Percentiles rank a stretch among this genome's conserved stretches.
phyloP scores from a whole-genome alignment of 495 filamentous ascomycete genomes.

The Neurospora sp. region DNA sequence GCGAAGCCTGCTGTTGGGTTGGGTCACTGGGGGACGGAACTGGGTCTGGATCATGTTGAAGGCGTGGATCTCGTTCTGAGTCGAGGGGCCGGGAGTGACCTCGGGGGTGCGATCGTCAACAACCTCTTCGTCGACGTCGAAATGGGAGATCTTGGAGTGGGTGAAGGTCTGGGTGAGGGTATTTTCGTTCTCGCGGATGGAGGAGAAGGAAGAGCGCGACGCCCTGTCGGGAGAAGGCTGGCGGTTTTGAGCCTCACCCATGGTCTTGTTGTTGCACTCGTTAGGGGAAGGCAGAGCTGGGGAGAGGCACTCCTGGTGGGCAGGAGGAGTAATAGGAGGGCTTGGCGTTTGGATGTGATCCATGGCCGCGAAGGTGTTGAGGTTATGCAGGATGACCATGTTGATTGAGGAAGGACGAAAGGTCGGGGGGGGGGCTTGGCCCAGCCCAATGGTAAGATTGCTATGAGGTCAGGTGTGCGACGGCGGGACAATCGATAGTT shows the following conservation, averaged over 20 bases:
- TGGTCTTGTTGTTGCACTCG: neutral
- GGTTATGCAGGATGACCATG: neutral
- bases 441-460: constrained; percentile 5
- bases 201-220: constrained; percentile 46
- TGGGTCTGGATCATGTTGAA: constrained; percentile 37
- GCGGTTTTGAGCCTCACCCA: neutral
- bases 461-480: constrained; percentile 19
- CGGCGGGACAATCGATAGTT: neutral
- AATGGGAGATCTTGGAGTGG: constrained; percentile 50
- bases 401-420: constrained; percentile 5
- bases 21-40: constrained; percentile 35
- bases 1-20: constrained; percentile 37
- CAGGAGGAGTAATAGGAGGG: neutral
- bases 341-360: neutral
- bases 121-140: constrained; percentile 30
- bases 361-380: neutral
- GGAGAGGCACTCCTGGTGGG: neutral
- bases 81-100: constrained; percentile 4
- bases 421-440: constrained; percentile 10
- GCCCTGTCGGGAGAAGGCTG: constrained; percentile 25
- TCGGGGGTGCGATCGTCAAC: constrained; percentile 27
- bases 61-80: neutral
- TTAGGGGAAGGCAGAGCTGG: neutral
- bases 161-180: constrained; percentile 63
- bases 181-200: constrained; percentile 41